Conservation (phyloP, 257 asterid genomes). For the Pogostemon cablin region DNA sequence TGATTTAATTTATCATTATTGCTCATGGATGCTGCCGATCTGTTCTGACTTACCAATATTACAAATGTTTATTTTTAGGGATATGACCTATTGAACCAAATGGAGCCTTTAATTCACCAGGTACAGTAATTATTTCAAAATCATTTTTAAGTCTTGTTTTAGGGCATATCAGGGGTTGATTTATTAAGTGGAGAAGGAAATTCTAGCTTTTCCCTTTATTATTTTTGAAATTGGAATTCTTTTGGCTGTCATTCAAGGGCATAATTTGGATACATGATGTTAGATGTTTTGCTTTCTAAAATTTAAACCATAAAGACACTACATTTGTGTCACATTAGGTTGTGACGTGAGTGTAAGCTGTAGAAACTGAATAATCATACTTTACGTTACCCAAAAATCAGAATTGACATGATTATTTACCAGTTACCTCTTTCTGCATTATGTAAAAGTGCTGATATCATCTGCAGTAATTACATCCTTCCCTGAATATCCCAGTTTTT, state of each 20-base stretch:
- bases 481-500: not conserved
- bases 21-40: slow-evolving; percentile 29
- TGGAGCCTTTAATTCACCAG: slow-evolving; percentile 97
- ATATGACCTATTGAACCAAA: slow-evolving; percentile 73
- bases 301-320: slow-evolving; percentile 7
- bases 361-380: not conserved
- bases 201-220: slow-evolving; percentile 3
- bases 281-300: slow-evolving; percentile 2
- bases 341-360: not conserved
- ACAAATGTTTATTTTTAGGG: slow-evolving; percentile 59
- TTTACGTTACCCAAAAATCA: not conserved
- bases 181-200: slow-evolving; percentile 8
- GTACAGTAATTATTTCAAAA: slow-evolving; percentile 44
- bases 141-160: slow-evolving; percentile 26
- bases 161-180: slow-evolving; percentile 14
- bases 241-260: slow-evolving; percentile 1
- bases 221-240: not conserved
- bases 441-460: not conserved
- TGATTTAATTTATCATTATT: slow-evolving; percentile 17
- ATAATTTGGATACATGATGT: not conserved
- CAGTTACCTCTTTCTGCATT: not conserved
- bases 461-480: not conserved
- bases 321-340: slow-evolving; percentile 7
- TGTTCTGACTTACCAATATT: slow-evolving; percentile 32
- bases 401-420: not conserved